Conservation (phyloP, 192 early-diverging fungal species). For the Coemansia sp. region DNA sequence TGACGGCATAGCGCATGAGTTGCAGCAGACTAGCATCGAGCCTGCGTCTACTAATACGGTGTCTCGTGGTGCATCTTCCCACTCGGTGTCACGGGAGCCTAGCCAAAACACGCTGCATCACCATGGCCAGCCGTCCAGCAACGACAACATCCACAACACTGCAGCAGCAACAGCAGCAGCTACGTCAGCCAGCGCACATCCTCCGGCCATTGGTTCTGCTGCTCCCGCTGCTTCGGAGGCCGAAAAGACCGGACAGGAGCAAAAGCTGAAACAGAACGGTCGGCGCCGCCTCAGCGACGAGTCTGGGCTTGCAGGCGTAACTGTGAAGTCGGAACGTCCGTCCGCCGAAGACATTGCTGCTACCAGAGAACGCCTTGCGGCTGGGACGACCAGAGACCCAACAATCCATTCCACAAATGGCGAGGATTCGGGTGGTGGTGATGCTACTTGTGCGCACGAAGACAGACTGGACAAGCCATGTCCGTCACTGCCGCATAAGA, state of each 20-base stretch:
- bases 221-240: conserved; percentile 5
- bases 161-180: conserved; percentile 17
- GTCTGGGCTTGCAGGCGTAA: conserved; percentile 27
- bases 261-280: neutral
- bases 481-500: conserved; percentile 24
- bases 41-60: conserved; percentile 15
- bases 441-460: neutral
- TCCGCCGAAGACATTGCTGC: conserved; percentile 25
- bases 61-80: conserved; percentile 32
- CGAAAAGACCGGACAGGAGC: neutral
- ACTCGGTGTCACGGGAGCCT: conserved; percentile 42
- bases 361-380: conserved; percentile 32
- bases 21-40: conserved; percentile 16
- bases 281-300: conserved; percentile 8
- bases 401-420: conserved; percentile 10
- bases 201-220: conserved; percentile 2
- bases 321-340: conserved; percentile 19
- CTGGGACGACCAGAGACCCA: conserved; percentile 35
- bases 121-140: neutral
- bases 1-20: conserved; percentile 20
- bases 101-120: conserved; percentile 38
- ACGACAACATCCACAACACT: conserved; percentile 18
- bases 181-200: conserved; percentile 2
- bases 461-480: neutral
- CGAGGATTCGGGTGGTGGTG: conserved; percentile 1